Percentiles rank a stretch among this genome's conserved stretches.
These are phyloP conservation scores for Dioscorea dumetorum DNA, from an alignment of 106 monocot genomes.

Conservation along the genomic window DNA sequence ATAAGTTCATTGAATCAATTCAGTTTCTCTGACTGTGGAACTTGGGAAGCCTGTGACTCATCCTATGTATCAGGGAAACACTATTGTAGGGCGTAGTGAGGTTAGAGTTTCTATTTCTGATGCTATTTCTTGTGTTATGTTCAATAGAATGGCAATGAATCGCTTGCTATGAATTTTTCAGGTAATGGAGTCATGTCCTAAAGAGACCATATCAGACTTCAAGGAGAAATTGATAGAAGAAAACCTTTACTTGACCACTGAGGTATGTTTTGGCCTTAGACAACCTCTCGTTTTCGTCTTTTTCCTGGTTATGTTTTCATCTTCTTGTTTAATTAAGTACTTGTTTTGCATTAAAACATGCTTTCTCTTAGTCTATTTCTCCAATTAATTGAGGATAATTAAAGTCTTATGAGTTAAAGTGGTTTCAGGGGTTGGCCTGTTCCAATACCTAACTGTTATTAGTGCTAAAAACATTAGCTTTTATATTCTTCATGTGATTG, in stretches of 20 bases:
- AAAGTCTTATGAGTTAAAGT: too few relatives aligned
- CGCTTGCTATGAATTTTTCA: constrained; percentile 12
- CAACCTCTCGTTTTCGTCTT: neutral
- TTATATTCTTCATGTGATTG: too few relatives aligned
- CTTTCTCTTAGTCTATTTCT: too few relatives aligned
- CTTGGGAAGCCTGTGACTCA: constrained; percentile 43
- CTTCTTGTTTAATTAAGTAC: too few relatives aligned
- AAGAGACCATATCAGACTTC: constrained; percentile 37
- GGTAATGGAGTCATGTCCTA: constrained; percentile 91
- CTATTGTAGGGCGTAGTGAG: constrained; percentile 8
- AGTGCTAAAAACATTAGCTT: too few relatives aligned
- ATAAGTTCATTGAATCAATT: neutral
- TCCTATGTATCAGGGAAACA: constrained; percentile 57
- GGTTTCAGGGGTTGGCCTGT: too few relatives aligned
- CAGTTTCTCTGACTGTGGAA: constrained; percentile 52
- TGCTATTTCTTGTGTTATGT: neutral
- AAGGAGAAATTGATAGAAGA: constrained; percentile 66
- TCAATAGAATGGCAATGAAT: neutral
- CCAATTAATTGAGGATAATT: too few relatives aligned
- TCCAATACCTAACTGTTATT: too few relatives aligned
- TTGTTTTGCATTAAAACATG: too few relatives aligned
- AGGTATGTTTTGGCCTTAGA: constrained; percentile 28
- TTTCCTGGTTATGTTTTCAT: neutral
- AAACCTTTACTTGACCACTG: constrained; percentile 76
- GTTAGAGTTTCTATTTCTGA: constrained; percentile 14